Conservation (phyloP, 2,329 filamentous ascomycete genomes). For the Penicillium sp. region DNA sequence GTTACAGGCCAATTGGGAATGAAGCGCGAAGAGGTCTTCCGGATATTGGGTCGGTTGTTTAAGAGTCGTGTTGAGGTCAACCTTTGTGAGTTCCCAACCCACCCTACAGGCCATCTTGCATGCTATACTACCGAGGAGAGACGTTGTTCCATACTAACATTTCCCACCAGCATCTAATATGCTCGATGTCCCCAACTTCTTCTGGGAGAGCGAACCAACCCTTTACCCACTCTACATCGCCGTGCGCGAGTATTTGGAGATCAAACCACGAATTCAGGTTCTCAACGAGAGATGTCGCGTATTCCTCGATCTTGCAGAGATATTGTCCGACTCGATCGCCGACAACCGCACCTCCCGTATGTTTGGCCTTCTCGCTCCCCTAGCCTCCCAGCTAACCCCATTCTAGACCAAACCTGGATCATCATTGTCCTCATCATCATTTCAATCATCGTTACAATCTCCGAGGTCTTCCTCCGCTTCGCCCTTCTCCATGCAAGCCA, state of each 20-base stretch:
- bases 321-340: constrained; percentile 81
- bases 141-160: constrained; percentile 12
- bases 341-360: constrained; percentile 83
- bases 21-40: constrained; percentile 83
- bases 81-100: constrained; percentile 59
- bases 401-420: constrained; percentile 78
- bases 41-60: constrained; percentile 81
- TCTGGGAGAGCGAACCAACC: constrained; percentile 93
- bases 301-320: constrained; percentile 91
- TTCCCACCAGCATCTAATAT: constrained; percentile 68
- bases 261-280: constrained; percentile 89
- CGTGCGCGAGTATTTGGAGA: constrained; percentile 93
- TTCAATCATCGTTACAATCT: constrained; percentile 81
- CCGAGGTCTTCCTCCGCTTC: constrained; percentile 81
- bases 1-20: constrained; percentile 84
- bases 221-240: constrained; percentile 88
- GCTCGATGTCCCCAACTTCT: constrained; percentile 73
- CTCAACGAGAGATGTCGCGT: constrained; percentile 94
- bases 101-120: background rate
- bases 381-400: background rate
- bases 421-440: constrained; percentile 88
- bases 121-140: background rate
- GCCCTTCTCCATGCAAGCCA: constrained; percentile 51
- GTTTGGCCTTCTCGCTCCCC: constrained; percentile 11
- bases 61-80: constrained; percentile 95